A percentile compares a stretch with the other conserved stretches of the same genome.
phyloP scores from a whole-genome alignment of 2,329 filamentous ascomycete genomes.

The Tolypocladium nubicola region DNA sequence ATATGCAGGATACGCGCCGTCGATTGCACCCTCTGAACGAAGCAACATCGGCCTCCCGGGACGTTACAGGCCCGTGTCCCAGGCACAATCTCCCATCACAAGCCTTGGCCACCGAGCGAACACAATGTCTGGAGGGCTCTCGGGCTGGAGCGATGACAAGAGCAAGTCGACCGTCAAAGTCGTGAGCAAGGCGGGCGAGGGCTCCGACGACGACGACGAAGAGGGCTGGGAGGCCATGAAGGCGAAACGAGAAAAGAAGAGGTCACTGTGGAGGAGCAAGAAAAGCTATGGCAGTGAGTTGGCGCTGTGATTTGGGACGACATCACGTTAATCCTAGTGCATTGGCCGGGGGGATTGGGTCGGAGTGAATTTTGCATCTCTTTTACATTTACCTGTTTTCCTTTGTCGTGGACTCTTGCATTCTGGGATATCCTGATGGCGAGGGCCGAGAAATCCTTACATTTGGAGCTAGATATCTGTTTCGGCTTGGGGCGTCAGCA shows the following conservation, averaged over 20 bases:
- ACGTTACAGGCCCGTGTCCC: constrained; percentile 82
- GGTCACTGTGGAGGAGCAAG: constrained; percentile 53
- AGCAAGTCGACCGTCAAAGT: constrained; percentile 25
- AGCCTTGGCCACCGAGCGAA: constrained; percentile 18
- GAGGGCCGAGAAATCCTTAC: neutral
- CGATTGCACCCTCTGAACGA: constrained; percentile 89
- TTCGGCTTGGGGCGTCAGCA: constrained; percentile 7
- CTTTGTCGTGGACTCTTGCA: constrained; percentile 8
- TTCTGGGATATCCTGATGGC: constrained; percentile 5
- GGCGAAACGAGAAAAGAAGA: constrained; percentile 58
- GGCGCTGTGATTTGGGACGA: constrained; percentile 8
- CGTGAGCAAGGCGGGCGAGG: constrained; percentile 26
- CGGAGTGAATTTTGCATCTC: constrained; percentile 8
- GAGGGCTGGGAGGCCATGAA: constrained; percentile 62
- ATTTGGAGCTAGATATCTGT: constrained; percentile 3
- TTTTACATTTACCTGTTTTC: neutral
- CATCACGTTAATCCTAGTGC: constrained; percentile 1
- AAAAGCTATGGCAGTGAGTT: constrained; percentile 41
- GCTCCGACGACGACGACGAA: constrained; percentile 50
- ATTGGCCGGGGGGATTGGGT: constrained; percentile 6
- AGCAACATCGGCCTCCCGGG: constrained; percentile 87
- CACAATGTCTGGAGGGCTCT: constrained; percentile 23
- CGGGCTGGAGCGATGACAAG: constrained; percentile 23
- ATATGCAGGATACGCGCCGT: constrained; percentile 64
- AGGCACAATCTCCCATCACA: constrained; percentile 26